Conservation (phyloP, 2,329 filamentous ascomycete genomes). For the Parastagonospora nodorum region DNA sequence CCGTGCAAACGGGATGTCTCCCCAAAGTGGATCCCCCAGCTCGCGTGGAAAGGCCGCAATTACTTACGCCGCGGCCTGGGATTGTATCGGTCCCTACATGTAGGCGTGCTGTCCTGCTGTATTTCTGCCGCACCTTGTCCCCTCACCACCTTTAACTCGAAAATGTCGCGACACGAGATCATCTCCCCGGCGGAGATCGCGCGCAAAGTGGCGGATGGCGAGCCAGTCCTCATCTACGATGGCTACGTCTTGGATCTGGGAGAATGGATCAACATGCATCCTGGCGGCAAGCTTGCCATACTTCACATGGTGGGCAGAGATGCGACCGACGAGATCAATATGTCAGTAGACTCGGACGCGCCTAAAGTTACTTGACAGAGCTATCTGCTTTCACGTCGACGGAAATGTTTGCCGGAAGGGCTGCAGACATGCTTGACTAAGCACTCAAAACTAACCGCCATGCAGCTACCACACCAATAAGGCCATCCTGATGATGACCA, state of each 20-base stretch:
- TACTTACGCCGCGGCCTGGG: not conserved
- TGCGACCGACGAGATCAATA: slow-evolving; percentile 64
- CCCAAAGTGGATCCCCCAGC: not conserved
- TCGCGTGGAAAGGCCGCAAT: not conserved
- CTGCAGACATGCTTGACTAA: slow-evolving; percentile 13
- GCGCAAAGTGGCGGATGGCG: slow-evolving; percentile 59
- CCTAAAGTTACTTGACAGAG: slow-evolving; percentile 4
- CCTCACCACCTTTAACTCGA: not conserved
- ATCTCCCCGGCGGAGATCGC: slow-evolving; percentile 56
- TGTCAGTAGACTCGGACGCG: slow-evolving; percentile 49
- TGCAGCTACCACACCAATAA: slow-evolving; percentile 62
- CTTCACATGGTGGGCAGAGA: slow-evolving; percentile 66
- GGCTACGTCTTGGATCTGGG: slow-evolving; percentile 61
- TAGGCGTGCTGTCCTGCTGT: not conserved
- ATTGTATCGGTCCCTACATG: not conserved
- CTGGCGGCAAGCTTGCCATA: slow-evolving; percentile 64
- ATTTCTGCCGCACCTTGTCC: not conserved
- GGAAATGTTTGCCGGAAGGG: slow-evolving; percentile 4
- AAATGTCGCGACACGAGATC: slow-evolving; percentile 34
- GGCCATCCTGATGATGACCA: slow-evolving; percentile 62
- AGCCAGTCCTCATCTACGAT: slow-evolving; percentile 62
- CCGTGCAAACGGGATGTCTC: not conserved
- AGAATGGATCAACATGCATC: slow-evolving; percentile 63
- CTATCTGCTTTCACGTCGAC: not conserved
- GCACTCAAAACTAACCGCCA: slow-evolving; percentile 23